phyloP scores from a whole-genome alignment of 345 rosid species.

The Luvunga scandens region DNA sequence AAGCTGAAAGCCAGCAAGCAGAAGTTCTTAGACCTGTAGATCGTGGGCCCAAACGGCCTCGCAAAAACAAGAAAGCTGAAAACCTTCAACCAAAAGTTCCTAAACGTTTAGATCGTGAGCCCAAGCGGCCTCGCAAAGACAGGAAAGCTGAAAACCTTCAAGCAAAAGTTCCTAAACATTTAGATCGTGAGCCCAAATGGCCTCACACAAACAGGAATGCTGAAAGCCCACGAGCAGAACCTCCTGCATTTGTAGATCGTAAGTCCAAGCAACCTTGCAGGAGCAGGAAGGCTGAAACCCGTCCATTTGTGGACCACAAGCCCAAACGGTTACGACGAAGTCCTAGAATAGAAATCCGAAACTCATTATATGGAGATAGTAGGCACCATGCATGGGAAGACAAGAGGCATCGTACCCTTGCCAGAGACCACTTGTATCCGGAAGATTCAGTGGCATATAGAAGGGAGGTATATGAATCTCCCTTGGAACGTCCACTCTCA shows the following conservation, averaged over 20 bases:
- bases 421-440: background rate
- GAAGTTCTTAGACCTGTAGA: background rate
- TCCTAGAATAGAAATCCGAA: background rate
- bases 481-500: background rate
- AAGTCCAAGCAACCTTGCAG: background rate
- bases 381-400: constrained; percentile 3
- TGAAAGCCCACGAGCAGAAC: background rate
- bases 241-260: background rate
- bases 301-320: background rate
- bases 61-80: background rate
- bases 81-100: background rate
- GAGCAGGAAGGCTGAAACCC: background rate
- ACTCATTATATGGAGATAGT: background rate
- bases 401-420: background rate
- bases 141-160: background rate
- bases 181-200: background rate
- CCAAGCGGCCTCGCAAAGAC: background rate
- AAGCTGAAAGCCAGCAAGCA: background rate
- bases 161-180: background rate
- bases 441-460: constrained; percentile 1
- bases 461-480: constrained; percentile 5
- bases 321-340: background rate
- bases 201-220: background rate
- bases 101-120: background rate
- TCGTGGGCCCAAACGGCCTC: background rate